Conservation (phyloP, 2,329 filamentous ascomycete genomes). For the Malbranchea cinnamomea region DNA sequence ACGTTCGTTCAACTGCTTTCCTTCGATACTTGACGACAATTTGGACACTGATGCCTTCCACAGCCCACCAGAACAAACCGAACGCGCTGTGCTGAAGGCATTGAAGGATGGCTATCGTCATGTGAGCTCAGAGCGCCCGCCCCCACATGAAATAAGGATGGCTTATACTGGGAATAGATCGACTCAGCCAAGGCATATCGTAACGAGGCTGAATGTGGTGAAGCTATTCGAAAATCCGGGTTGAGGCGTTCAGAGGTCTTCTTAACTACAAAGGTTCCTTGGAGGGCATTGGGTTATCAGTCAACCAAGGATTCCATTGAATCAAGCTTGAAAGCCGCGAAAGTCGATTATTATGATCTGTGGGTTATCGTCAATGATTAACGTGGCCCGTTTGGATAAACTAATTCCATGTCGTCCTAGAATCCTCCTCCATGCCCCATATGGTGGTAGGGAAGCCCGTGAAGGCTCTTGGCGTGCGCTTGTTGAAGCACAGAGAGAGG, state of each 20-base stretch:
- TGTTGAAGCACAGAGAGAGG: slow-evolving; percentile 19
- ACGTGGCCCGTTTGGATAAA: background rate
- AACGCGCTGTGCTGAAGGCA: slow-evolving; percentile 42
- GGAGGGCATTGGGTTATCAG: slow-evolving; percentile 43
- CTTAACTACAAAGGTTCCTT: slow-evolving; percentile 48
- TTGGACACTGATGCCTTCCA: background rate
- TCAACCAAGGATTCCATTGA: slow-evolving; percentile 49
- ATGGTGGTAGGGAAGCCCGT: slow-evolving; percentile 22
- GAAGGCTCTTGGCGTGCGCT: slow-evolving; percentile 27
- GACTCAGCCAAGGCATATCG: slow-evolving; percentile 44
- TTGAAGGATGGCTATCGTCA: slow-evolving; percentile 43
- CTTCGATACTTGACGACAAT: background rate
- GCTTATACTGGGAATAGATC: slow-evolving; percentile 23
- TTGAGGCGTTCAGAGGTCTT: slow-evolving; percentile 42
- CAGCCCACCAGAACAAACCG: slow-evolving; percentile 41
- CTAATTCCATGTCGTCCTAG: slow-evolving; percentile 11
- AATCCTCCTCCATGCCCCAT: slow-evolving; percentile 26
- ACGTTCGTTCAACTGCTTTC: slow-evolving; percentile 16
- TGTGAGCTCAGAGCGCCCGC: slow-evolving; percentile 21
- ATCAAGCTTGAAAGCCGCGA: slow-evolving; percentile 45
- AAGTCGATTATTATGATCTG: slow-evolving; percentile 53
- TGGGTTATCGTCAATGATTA: slow-evolving; percentile 20
- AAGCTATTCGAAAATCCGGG: slow-evolving; percentile 37
- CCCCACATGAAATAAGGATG: background rate
- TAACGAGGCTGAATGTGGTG: slow-evolving; percentile 41